phyloP scores from a whole-genome alignment of 495 filamentous ascomycete species.

The Terfezia claveryi region DNA sequence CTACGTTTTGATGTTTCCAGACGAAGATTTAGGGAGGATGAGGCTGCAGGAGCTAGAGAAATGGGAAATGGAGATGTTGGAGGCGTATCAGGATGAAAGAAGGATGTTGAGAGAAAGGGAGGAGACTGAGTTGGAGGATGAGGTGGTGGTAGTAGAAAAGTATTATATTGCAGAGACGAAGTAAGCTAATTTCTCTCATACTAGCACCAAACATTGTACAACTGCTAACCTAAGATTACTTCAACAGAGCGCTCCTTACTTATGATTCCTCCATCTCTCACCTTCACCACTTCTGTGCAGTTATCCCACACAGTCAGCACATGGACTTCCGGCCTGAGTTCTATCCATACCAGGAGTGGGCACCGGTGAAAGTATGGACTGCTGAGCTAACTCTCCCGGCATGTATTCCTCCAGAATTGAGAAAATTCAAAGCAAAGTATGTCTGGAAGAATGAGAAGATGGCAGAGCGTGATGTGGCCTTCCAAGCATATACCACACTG shows the following conservation, averaged over 20 bases:
- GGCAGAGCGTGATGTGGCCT: constrained; percentile 65
- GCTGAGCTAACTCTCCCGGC: constrained; percentile 50
- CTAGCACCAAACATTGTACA: constrained; percentile 9
- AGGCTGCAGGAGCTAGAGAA: constrained; percentile 31
- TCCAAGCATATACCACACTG: constrained; percentile 54
- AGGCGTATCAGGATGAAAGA: constrained; percentile 47
- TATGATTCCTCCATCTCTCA: constrained; percentile 49
- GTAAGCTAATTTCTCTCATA: neutral
- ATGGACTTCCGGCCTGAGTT: constrained; percentile 31
- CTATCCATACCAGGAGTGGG: constrained; percentile 16
- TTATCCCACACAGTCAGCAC: constrained; percentile 35
- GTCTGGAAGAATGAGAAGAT: constrained; percentile 50
- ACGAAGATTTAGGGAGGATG: constrained; percentile 19
- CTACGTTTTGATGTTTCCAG: constrained; percentile 41
- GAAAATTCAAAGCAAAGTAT: constrained; percentile 28
- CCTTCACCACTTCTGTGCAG: constrained; percentile 62
- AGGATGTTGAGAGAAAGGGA: constrained; percentile 28
- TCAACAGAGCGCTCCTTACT: constrained; percentile 45
- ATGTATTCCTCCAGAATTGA: constrained; percentile 41
- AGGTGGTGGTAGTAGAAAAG: constrained; percentile 15
- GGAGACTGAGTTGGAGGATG: constrained; percentile 31
- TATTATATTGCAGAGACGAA: no score
- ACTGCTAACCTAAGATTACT: no score
- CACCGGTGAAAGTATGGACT: constrained; percentile 15
- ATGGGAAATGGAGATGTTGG: constrained; percentile 53